Evolutionary conservation across 2,329 filamentous ascomycete genomes (phyloP).

Genomic region (Colletotrichum musicola): DNA sequence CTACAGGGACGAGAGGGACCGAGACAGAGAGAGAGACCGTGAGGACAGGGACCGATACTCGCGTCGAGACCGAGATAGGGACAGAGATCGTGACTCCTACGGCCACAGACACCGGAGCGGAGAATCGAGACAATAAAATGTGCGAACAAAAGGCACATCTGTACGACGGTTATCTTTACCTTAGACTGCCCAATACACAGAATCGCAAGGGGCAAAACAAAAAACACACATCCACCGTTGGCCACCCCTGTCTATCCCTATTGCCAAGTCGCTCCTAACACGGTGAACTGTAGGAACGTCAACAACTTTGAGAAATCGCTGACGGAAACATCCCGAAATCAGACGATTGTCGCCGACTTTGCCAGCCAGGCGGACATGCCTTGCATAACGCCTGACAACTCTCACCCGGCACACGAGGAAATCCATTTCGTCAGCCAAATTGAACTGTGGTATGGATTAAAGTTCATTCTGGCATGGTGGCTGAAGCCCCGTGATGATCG

Average conservation of each 20-base stretch:
- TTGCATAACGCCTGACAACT: no score
- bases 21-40: constrained; percentile 50
- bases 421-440: no score
- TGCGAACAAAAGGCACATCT: neutral
- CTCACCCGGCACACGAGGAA: no score
- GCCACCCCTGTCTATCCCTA: neutral
- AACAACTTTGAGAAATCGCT: no score
- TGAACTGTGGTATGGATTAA: no score
- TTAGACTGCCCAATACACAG: neutral
- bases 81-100: constrained; percentile 32
- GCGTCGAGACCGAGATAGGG: constrained; percentile 47
- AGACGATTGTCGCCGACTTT: no score
- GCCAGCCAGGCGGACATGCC: no score
- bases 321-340: no score
- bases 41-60: constrained; percentile 45
- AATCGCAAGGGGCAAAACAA: neutral
- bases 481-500: no score
- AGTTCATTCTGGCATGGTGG: no score
- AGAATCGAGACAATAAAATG: constrained; percentile 33
- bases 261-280: no score
- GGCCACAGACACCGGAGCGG: constrained; percentile 33
- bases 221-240: constrained; percentile 1
- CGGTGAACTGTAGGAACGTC: no score
- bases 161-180: neutral
- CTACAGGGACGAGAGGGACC: constrained; percentile 56